phyloP scores from a whole-genome alignment of 768 basidiomycete species.

The Saitozyma sp. region DNA sequence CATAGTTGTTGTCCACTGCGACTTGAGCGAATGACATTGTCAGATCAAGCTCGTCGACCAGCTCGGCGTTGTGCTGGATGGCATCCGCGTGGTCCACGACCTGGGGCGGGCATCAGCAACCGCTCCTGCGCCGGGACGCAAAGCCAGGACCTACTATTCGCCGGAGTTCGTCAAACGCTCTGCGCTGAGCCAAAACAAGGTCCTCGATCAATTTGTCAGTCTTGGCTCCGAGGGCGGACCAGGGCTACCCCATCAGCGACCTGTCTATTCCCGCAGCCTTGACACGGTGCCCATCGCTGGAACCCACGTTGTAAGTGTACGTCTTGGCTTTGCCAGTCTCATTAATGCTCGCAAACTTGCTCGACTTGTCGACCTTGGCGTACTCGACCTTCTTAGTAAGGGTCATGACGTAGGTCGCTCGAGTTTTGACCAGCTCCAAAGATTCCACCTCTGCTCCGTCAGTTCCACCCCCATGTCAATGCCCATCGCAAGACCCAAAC shows the following conservation, averaged over 20 bases:
- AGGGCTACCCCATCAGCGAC: constrained; percentile 23
- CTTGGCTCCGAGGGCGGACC: constrained; percentile 38
- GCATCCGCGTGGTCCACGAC: constrained; percentile 62
- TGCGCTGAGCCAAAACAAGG: constrained; percentile 31
- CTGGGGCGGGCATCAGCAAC: constrained; percentile 53
- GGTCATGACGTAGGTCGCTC: constrained; percentile 9
- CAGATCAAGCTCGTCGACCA: constrained; percentile 86
- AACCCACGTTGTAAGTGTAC: constrained; percentile 35
- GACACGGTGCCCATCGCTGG: neutral
- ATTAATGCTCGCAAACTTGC: constrained; percentile 25
- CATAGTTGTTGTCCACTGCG: constrained; percentile 74
- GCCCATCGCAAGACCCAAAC: neutral
- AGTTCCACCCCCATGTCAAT: neutral
- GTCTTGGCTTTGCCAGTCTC: constrained; percentile 23
- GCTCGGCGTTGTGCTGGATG: constrained; percentile 71
- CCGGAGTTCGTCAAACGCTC: constrained; percentile 70
- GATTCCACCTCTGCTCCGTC: neutral
- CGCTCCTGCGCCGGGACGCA: neutral
- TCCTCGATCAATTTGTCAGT: constrained; percentile 33
- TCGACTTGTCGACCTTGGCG: constrained; percentile 25
- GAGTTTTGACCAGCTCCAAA: neutral
- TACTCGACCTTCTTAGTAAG: constrained; percentile 26
- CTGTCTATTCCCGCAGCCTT: neutral
- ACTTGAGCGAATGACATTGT: constrained; percentile 75
- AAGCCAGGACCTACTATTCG: constrained; percentile 59